These are phyloP conservation scores for Globisporangium yorkense DNA, from an alignment of 352 stramenopile species.

Conservation along the genomic window DNA sequence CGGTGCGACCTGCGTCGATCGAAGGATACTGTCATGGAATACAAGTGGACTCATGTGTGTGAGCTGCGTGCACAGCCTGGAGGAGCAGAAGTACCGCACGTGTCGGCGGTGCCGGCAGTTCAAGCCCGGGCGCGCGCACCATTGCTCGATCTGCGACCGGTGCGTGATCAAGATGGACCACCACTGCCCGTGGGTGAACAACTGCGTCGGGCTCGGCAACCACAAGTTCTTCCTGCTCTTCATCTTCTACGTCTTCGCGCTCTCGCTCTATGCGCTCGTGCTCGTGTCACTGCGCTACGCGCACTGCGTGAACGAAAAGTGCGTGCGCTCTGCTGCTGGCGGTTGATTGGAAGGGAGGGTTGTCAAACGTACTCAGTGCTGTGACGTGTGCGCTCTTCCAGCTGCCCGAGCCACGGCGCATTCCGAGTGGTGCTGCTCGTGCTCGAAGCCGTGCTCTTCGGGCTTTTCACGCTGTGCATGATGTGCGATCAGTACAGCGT, in stretches of 20 bases:
- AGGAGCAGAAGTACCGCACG: conserved; percentile 80
- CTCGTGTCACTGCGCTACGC: conserved; percentile 91
- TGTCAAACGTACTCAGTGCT: too few relatives aligned
- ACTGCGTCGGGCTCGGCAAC: conserved; percentile 98
- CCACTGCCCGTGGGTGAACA: conserved; percentile 99
- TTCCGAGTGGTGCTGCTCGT: conserved; percentile 83
- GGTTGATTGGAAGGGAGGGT: too few relatives aligned
- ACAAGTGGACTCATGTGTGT: neutral
- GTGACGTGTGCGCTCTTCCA: conserved; percentile 10
- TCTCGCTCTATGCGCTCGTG: conserved; percentile 92
- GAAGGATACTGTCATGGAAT: too few relatives aligned
- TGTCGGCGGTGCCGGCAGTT: conserved; percentile 93
- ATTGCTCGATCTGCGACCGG: conserved; percentile 95
- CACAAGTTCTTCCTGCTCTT: conserved; percentile 95
- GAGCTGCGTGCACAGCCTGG: conserved; percentile 29
- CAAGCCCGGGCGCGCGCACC: conserved; percentile 95
- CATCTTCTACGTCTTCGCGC: conserved; percentile 92
- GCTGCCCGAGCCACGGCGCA: conserved; percentile 66
- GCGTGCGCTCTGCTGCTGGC: conserved; percentile 12
- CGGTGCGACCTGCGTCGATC: conserved; percentile 21
- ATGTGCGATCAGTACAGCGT: conserved; percentile 98
- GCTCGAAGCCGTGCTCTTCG: conserved; percentile 92
- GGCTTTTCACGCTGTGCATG: conserved; percentile 98
- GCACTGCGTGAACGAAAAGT: conserved; percentile 81
- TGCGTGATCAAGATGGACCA: conserved; percentile 99